Percentiles rank a stretch among this genome's conserved stretches.
Conservation (phyloP, 805 yeast genomes). For the Metschnikowia borealis region DNA sequence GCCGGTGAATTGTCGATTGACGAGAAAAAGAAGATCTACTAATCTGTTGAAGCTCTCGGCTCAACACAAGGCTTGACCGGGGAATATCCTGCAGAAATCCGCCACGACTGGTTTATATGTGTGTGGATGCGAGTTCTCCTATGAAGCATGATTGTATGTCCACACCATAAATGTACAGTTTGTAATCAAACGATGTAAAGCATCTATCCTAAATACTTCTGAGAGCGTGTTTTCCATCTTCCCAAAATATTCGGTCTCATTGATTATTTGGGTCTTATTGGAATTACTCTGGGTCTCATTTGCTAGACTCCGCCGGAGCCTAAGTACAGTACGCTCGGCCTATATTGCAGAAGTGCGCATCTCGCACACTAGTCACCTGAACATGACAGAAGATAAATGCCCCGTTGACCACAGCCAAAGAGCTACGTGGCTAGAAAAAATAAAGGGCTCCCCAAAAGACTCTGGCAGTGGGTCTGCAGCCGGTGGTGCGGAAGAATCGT, state of each 20-base stretch:
- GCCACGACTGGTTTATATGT: background rate
- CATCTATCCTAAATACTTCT: background rate
- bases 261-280: background rate
- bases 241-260: too few species aligned
- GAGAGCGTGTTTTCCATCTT: too few species aligned
- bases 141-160: background rate
- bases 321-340: background rate
- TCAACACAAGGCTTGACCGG: background rate
- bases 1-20: constrained; percentile 93
- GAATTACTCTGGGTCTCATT: background rate
- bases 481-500: constrained; percentile 19
- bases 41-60: constrained; percentile 7
- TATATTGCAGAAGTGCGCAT: background rate
- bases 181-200: background rate
- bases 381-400: constrained; percentile 13
- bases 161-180: background rate
- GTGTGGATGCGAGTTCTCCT: background rate
- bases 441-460: constrained; percentile 3
- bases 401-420: constrained; percentile 20
- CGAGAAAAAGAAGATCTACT: constrained; percentile 91
- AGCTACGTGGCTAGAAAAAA: constrained; percentile 14
- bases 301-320: background rate
- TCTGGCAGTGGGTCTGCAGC: background rate
- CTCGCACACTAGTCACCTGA: background rate
- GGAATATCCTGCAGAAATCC: background rate